Conservation (phyloP, 2,329 filamentous ascomycete species). For the Claviceps pazoutovae region DNA sequence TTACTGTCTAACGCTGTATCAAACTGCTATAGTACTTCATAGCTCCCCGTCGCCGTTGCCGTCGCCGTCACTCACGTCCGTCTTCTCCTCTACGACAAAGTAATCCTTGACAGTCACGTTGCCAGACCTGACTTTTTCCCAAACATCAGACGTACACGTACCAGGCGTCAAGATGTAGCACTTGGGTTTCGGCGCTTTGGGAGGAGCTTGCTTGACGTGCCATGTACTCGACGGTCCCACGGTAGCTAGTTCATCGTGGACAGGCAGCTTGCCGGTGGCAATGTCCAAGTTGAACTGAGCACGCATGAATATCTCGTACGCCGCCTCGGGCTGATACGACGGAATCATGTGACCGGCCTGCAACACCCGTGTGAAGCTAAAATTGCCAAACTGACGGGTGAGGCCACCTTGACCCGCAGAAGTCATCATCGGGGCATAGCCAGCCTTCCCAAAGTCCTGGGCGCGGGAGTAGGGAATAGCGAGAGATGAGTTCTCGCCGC, state of each 20-base stretch:
- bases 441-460: conserved; percentile 39
- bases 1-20: too few species aligned
- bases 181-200: conserved; percentile 29
- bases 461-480: conserved; percentile 38
- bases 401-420: conserved; percentile 50
- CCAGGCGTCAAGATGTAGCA: conserved; percentile 46
- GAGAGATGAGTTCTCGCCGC: conserved; percentile 56
- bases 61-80: not conserved
- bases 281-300: conserved; percentile 41
- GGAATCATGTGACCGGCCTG: conserved; percentile 51
- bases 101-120: conserved; percentile 34
- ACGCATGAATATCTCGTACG: conserved; percentile 44
- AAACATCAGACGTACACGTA: conserved; percentile 42
- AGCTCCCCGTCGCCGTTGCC: not conserved
- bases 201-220: conserved; percentile 40
- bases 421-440: conserved; percentile 56
- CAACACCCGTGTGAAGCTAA: conserved; percentile 51
- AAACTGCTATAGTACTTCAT: not conserved
- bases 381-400: conserved; percentile 62
- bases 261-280: conserved; percentile 35
- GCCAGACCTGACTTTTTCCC: conserved; percentile 33
- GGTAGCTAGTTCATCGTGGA: conserved; percentile 35
- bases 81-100: conserved; percentile 14
- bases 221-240: conserved; percentile 43
- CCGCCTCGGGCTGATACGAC: conserved; percentile 42